Base-by-base conservation (phyloP, 306 rosid species). In the Myrica gale region DNA sequence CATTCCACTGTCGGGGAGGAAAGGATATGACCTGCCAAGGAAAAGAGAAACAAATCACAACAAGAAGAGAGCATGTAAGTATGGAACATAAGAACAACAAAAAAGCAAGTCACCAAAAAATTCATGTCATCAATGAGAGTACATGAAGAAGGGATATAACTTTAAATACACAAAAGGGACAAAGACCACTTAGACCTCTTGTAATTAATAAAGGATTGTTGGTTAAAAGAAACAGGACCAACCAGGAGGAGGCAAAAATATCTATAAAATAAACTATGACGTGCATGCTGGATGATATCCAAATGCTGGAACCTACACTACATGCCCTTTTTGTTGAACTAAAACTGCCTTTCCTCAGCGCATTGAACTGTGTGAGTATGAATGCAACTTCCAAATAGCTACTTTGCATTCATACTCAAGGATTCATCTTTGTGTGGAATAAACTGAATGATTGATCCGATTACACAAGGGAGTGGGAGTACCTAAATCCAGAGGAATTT, bases 21-120 rank as follows among this genome's bases (percentile, higher is more conserved):
- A 90, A 92, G 97, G 97, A 92, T 92, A 92, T 88, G 97, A 92
- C 97, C 97, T 92, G 96, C 87, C 86, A 73, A 71, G 21, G 61
- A 81, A 82, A 74, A 74, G 74, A 68, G 42, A 17, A 88, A 71
- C 11, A 76, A 71, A 75, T 70, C 42, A 63, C 47, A 63, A 63
- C 17, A 41, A 16, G 9, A 71, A 69, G 54, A 76, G 69, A 63
- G 80, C 12, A 11, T 12, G 47, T 50, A 16, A 53, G 16, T 4
- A 11, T 6, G 16, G 41, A 19, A 17, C 41, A 17, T 44, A 26
- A 69, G 20, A 55, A 21, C 32, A 37, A 16, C 1, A 32, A 19
- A 54, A 23, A 11, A 3, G 43, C 56, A 74, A 39, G 39, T 57
- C 39, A 39, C 17, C 20, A 19, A 10, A 6, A 0, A 17, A 42